A percentile compares a stretch with the other conserved stretches of the same genome.
phyloP scores from a whole-genome alignment of 331 rosid genomes.

The Prunus yedoensis region DNA sequence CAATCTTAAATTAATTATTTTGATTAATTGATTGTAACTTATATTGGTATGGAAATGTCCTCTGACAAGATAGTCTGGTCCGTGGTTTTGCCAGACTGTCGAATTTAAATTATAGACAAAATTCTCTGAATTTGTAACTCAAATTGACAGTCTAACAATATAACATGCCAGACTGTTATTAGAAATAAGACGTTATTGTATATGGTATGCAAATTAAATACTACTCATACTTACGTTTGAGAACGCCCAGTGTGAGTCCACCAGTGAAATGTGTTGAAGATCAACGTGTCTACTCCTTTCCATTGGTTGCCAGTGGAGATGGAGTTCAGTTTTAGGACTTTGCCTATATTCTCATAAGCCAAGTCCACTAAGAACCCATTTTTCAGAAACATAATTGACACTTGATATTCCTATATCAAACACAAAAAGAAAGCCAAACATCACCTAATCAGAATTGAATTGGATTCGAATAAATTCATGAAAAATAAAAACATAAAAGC shows the following conservation, averaged over 20 bases:
- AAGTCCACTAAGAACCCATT: constrained; percentile 72
- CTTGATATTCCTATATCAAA: constrained; percentile 45
- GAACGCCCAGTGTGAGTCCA: constrained; percentile 52
- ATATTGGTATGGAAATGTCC: neutral
- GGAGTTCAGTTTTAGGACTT: constrained; percentile 59
- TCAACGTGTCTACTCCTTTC: constrained; percentile 55
- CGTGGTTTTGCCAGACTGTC: neutral
- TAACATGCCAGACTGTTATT: no score
- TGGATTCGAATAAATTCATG: neutral
- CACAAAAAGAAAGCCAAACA: neutral
- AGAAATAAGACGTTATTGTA: neutral
- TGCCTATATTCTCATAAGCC: constrained; percentile 37
- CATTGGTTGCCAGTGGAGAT: constrained; percentile 39
- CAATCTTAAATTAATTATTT: neutral
- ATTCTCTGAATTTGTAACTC: neutral
- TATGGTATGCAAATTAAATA: neutral
- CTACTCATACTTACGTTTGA: constrained; percentile 33
- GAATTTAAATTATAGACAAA: neutral
- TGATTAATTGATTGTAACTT: neutral
- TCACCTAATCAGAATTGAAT: neutral
- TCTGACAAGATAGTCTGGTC: no score
- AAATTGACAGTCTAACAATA: neutral
- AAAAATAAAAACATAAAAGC: neutral
- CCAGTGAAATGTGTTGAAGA: constrained; percentile 80
- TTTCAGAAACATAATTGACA: constrained; percentile 53